phyloP scores from a whole-genome alignment of 305 asterid species.

The Ajuga reptans region DNA sequence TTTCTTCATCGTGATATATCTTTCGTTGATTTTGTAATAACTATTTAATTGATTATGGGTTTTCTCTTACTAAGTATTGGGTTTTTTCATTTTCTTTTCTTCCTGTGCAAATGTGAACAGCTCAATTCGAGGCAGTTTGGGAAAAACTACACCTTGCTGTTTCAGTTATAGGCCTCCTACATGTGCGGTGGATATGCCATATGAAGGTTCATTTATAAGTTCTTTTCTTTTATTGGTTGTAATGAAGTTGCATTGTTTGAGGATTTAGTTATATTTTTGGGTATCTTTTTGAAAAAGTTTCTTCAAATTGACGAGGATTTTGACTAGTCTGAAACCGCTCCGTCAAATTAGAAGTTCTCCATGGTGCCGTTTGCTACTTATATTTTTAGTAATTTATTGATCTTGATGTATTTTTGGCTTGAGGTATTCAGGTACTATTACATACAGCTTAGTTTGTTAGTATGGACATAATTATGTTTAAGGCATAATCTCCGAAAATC shows the following conservation, averaged over 20 bases:
- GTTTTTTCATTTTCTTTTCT: not conserved
- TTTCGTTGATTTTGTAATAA: not conserved
- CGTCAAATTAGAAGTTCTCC: not conserved
- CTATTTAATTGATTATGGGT: not conserved
- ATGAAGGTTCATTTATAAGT: constrained; percentile 45
- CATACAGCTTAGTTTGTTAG: constrained; percentile 1
- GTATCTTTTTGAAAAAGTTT: not conserved
- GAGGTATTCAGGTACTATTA: not conserved
- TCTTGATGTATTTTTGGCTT: not conserved
- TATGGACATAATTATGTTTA: not conserved
- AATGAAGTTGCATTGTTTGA: not conserved
- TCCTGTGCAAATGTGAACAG: constrained; percentile 27
- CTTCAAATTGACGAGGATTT: not conserved
- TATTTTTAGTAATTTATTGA: not conserved
- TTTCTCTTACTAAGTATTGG: not conserved
- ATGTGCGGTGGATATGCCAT: constrained; percentile 55
- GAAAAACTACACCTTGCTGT: constrained; percentile 18
- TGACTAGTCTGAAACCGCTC: not conserved
- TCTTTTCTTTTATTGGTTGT: not conserved
- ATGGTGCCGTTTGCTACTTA: not conserved
- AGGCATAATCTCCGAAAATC: constrained; percentile 15
- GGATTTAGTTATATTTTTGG: not conserved
- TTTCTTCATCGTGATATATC: not conserved
- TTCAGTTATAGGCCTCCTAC: constrained; percentile 33
- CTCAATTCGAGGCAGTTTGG: constrained; percentile 34